phyloP scores from a whole-genome alignment of 2,329 filamentous ascomycete genomes.

The Nannizziopsis barbatae region DNA sequence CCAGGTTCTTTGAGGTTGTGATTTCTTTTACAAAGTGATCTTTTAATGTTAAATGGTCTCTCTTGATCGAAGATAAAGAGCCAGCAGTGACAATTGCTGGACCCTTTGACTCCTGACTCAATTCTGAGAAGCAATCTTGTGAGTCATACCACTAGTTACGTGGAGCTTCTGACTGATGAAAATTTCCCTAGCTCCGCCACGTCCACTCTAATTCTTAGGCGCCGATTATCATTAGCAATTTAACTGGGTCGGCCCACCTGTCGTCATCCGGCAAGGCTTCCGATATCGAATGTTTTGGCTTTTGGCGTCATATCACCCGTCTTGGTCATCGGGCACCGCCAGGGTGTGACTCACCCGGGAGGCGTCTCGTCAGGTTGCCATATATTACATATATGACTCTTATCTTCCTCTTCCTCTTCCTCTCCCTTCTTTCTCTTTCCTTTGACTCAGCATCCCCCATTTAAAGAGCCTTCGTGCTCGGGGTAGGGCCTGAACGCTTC shows the following conservation, averaged over 20 bases:
- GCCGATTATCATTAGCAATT: background rate
- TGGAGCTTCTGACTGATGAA: background rate
- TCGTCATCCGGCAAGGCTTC: slow-evolving; percentile 8
- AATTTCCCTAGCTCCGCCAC: background rate
- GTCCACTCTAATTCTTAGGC: background rate
- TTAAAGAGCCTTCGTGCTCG: slow-evolving; percentile 7
- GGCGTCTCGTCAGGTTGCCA: slow-evolving; percentile 4
- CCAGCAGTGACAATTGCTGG: background rate
- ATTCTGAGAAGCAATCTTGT: no score
- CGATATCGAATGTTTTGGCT: slow-evolving; percentile 9
- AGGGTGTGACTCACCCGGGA: slow-evolving; percentile 10
- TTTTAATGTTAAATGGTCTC: background rate
- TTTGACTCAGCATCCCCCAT: slow-evolving; percentile 6
- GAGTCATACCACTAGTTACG: background rate
- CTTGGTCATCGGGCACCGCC: slow-evolving; percentile 6
- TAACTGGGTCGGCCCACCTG: slow-evolving; percentile 8
- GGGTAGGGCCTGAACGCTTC: background rate
- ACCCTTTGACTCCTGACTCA: no score
- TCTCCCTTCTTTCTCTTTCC: background rate
- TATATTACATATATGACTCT: slow-evolving; percentile 8
- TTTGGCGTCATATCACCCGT: slow-evolving; percentile 5
- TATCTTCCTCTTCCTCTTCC: background rate
- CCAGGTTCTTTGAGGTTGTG: no score
- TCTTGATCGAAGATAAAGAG: background rate
- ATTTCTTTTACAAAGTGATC: background rate